Evolutionary conservation across 176 grass and related monocot genomes (phyloP).

Genomic region (Carex pumila): DNA sequence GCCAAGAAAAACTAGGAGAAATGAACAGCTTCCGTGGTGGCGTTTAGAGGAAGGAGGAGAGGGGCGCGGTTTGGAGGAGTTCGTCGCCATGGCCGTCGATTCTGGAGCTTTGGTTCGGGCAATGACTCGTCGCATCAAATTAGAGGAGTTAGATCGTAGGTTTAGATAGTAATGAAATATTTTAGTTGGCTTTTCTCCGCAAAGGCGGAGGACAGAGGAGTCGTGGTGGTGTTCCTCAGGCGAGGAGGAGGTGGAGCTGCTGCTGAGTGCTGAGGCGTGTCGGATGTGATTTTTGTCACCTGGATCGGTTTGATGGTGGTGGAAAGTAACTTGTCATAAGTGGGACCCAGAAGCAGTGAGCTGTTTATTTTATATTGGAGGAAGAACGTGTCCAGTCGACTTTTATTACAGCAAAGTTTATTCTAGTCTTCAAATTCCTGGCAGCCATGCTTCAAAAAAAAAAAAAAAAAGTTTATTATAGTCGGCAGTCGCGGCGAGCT

Average conservation of each 20-base stretch:
- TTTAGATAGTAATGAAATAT: neutral
- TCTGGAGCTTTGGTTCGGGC: conserved; percentile 24
- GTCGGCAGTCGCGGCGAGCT: too few species aligned
- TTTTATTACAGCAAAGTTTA: neutral
- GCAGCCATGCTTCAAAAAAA: too few species aligned
- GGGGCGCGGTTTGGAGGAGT: conserved; percentile 10
- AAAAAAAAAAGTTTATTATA: too few species aligned
- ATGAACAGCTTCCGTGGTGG: neutral
- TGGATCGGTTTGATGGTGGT: neutral
- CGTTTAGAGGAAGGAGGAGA: conserved; percentile 4
- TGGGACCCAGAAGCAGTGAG: neutral
- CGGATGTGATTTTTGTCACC: neutral
- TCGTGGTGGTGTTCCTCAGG: conserved; percentile 16
- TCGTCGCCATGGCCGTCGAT: conserved; percentile 7
- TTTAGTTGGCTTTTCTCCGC: neutral
- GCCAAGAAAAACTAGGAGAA: conserved; percentile 1
- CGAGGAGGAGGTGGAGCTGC: neutral
- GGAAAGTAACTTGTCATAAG: neutral
- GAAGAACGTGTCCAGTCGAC: neutral
- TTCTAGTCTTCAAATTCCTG: neutral
- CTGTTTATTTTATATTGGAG: neutral
- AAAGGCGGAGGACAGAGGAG: conserved; percentile 23
- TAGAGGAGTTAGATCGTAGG: neutral
- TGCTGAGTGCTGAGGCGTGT: neutral
- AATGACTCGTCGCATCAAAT: conserved; percentile 52